Conservation (phyloP, 2,329 filamentous ascomycete species). For the Exophiala bonariae region DNA sequence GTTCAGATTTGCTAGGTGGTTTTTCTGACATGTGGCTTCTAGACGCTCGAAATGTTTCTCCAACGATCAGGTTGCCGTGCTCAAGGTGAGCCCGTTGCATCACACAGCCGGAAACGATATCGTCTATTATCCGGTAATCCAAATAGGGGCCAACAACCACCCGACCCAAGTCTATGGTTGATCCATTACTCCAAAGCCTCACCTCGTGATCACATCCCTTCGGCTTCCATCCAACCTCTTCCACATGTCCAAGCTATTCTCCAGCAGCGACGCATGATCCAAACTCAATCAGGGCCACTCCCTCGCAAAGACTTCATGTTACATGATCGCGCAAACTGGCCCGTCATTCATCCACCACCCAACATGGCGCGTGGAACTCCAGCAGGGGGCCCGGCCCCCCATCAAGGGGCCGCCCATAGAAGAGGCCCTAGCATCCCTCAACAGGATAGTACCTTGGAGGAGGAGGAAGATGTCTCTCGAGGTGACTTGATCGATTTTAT, state of each 20-base stretch:
- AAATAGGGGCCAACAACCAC: constrained; percentile 66
- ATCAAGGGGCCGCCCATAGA: constrained; percentile 31
- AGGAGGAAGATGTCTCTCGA: constrained; percentile 83
- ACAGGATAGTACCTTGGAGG: constrained; percentile 63
- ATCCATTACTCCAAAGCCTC: constrained; percentile 84
- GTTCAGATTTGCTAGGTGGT: constrained; percentile 44
- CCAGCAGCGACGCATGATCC: constrained; percentile 56
- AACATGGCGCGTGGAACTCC: constrained; percentile 17
- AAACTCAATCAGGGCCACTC: constrained; percentile 76
- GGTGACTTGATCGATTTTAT: constrained; percentile 89
- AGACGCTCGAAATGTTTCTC: constrained; percentile 87
- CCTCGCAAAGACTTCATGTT: constrained; percentile 93
- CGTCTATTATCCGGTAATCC: constrained; percentile 74
- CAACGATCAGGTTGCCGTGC: constrained; percentile 79
- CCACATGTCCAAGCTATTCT: constrained; percentile 43
- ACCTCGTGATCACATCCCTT: constrained; percentile 69
- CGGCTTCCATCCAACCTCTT: constrained; percentile 54
- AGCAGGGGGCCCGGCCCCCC: constrained; percentile 11
- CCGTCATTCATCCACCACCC: constrained; percentile 70
- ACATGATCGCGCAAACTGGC: constrained; percentile 86
- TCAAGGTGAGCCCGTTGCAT: constrained; percentile 68
- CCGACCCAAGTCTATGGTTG: constrained; percentile 84
- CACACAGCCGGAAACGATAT: constrained; percentile 81
- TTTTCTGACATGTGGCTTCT: constrained; percentile 17
- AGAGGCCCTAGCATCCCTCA: constrained; percentile 43